Percentiles rank a stretch among this genome's conserved stretches.
phyloP scores from a whole-genome alignment of 2,329 filamentous ascomycete species.

The Cladobotryum mycophilum region DNA sequence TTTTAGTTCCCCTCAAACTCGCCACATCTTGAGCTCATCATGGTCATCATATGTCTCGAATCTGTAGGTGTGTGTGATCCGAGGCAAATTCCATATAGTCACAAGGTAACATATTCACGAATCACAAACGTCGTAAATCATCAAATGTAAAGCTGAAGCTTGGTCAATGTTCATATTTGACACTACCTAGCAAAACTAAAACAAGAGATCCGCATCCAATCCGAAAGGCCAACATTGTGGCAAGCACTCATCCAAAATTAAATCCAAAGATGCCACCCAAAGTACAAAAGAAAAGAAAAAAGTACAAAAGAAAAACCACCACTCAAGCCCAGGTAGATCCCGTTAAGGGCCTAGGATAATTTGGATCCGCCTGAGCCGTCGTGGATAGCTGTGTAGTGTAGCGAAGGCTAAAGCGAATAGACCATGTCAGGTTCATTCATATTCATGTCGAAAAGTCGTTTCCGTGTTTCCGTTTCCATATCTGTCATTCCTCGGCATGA shows the following conservation, averaged over 20 bases:
- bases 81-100: no score
- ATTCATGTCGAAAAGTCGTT: background rate
- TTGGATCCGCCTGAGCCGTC: background rate
- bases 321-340: background rate
- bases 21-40: background rate
- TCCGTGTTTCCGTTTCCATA: background rate
- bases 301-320: background rate
- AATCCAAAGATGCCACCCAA: background rate
- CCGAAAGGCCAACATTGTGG: background rate
- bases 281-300: background rate
- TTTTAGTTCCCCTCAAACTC: no score
- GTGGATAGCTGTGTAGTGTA: background rate
- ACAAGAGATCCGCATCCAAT: background rate
- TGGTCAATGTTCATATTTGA: background rate
- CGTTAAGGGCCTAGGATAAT: background rate
- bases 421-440: background rate
- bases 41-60: background rate
- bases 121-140: background rate
- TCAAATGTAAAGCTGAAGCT: background rate
- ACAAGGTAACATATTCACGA: no score
- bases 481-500: slow-evolving; percentile 6
- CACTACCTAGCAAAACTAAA: background rate
- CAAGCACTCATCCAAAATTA: background rate
- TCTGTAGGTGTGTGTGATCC: no score
- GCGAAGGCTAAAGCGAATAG: background rate